A percentile compares a stretch with the other conserved stretches of the same genome.
Evolutionary conservation across 2,329 filamentous ascomycete genomes (phyloP).

Genomic region (Coniochaeta pulveracea): DNA sequence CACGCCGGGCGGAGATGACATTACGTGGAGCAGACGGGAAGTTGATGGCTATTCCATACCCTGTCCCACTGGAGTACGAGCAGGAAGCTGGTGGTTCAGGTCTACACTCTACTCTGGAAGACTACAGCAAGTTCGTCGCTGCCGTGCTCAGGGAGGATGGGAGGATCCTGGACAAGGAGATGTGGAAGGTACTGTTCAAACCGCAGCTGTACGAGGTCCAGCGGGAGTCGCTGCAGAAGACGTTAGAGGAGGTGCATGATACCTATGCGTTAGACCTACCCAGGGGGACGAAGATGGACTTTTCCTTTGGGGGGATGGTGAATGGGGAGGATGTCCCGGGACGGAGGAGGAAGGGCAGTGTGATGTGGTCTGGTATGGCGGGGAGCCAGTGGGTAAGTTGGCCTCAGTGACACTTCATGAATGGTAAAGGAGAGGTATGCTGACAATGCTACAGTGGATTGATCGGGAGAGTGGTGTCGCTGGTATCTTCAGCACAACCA

Average conservation of each 20-base stretch:
- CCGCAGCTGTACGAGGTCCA: slow-evolving; percentile 26
- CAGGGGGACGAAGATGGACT: slow-evolving; percentile 18
- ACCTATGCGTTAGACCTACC: slow-evolving; percentile 25
- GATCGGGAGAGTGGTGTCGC: slow-evolving; percentile 25
- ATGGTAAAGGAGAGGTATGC: neutral
- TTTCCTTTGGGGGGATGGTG: slow-evolving; percentile 26
- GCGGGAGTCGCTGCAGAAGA: slow-evolving; percentile 10
- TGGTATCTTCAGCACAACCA: slow-evolving; percentile 24
- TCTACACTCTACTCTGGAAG: slow-evolving; percentile 26
- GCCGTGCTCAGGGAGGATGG: slow-evolving; percentile 17
- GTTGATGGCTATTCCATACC: slow-evolving; percentile 5
- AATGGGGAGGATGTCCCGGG: slow-evolving; percentile 25
- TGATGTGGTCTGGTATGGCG: slow-evolving; percentile 30
- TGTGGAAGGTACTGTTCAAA: slow-evolving; percentile 22
- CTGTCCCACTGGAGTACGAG: slow-evolving; percentile 16
- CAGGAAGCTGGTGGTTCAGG: slow-evolving; percentile 32
- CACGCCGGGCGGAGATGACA: neutral
- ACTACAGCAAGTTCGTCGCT: slow-evolving; percentile 25
- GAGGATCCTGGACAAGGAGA: slow-evolving; percentile 17
- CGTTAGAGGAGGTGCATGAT: slow-evolving; percentile 11
- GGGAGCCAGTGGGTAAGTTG: slow-evolving; percentile 30
- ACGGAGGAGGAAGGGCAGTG: slow-evolving; percentile 27
- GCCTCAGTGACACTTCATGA: neutral
- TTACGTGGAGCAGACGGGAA: neutral
- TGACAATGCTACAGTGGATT: slow-evolving; percentile 14